phyloP scores from a whole-genome alignment of 371 early-diverging fungal genomes.

The Chytridium lagenaria region DNA sequence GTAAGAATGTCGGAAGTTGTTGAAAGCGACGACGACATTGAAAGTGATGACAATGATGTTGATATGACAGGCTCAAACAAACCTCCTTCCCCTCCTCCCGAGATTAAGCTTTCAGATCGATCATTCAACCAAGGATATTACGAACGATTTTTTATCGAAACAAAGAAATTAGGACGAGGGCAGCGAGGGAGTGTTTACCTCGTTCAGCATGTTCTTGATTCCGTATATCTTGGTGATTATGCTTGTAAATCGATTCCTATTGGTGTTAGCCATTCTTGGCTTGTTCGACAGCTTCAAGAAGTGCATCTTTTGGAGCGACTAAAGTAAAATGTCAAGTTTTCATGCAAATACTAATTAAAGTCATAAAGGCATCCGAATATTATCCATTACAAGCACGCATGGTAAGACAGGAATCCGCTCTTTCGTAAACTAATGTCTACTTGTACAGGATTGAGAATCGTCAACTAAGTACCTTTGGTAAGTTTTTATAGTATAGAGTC shows the following conservation, averaged over 20 bases:
- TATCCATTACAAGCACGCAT: slow-evolving; percentile 89
- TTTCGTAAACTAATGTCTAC: neutral
- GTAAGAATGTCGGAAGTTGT: neutral
- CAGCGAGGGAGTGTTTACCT: slow-evolving; percentile 89
- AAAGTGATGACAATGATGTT: neutral
- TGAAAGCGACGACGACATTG: neutral
- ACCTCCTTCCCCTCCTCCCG: slow-evolving; percentile 8
- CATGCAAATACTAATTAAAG: no score
- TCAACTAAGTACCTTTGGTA: slow-evolving; percentile 77
- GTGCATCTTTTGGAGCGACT: slow-evolving; percentile 89
- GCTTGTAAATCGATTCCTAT: slow-evolving; percentile 95
- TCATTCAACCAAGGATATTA: slow-evolving; percentile 82
- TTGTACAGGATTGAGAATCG: slow-evolving; percentile 84
- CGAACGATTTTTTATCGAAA: slow-evolving; percentile 89
- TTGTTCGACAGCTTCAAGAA: slow-evolving; percentile 91
- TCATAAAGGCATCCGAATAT: slow-evolving; percentile 87
- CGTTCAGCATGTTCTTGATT: slow-evolving; percentile 84
- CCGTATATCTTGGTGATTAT: slow-evolving; percentile 72
- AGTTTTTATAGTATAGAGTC: neutral
- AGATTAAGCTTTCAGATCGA: neutral
- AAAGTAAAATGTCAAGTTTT: no score
- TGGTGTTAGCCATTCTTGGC: slow-evolving; percentile 89
- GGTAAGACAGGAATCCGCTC: slow-evolving; percentile 24
- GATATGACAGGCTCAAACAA: neutral
- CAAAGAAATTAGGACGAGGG: slow-evolving; percentile 86